Percentiles rank a stretch among this genome's conserved stretches.
phyloP scores from a whole-genome alignment of 148 eudicot species.

The Spergularia marina region DNA sequence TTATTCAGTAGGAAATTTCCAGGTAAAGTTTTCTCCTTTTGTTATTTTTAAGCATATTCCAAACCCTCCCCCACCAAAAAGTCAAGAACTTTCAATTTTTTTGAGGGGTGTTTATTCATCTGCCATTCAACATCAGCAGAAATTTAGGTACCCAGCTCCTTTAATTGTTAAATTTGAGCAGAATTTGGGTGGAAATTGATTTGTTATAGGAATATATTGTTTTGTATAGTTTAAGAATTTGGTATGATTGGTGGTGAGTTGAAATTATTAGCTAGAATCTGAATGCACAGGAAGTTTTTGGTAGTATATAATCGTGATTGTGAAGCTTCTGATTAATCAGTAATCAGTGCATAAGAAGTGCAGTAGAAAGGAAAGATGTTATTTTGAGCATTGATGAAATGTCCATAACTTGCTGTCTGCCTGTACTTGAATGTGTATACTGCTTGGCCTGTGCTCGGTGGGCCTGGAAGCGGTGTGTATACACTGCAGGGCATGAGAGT shows the following conservation, averaged over 20 bases:
- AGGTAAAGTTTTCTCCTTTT: slow-evolving; percentile 13
- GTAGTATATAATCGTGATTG: background rate
- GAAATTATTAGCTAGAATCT: slow-evolving; percentile 5
- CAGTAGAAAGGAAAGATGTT: slow-evolving; percentile 9
- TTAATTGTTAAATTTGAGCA: background rate
- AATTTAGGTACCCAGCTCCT: slow-evolving; percentile 8
- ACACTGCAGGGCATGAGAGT: slow-evolving; percentile 81
- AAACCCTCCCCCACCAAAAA: slow-evolving; percentile 15
- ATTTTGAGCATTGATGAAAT: slow-evolving; percentile 31
- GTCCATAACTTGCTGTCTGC: slow-evolving; percentile 82
- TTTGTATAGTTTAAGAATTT: background rate
- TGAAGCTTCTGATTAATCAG: slow-evolving; percentile 5
- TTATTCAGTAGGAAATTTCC: slow-evolving; percentile 20
- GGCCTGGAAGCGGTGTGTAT: slow-evolving; percentile 78
- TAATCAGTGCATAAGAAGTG: background rate
- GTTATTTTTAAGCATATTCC: slow-evolving; percentile 1
- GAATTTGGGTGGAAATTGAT: background rate
- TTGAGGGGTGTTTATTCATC: background rate
- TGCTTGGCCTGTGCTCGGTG: slow-evolving; percentile 89
- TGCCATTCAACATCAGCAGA: slow-evolving; percentile 15
- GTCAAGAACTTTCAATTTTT: slow-evolving; percentile 4
- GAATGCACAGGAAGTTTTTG: background rate
- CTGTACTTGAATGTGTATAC: slow-evolving; percentile 85
- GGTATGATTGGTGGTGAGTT: background rate
- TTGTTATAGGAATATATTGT: background rate